Base-by-base conservation (phyloP, 805 yeast species). In the Grigorovia humatica region DNA sequence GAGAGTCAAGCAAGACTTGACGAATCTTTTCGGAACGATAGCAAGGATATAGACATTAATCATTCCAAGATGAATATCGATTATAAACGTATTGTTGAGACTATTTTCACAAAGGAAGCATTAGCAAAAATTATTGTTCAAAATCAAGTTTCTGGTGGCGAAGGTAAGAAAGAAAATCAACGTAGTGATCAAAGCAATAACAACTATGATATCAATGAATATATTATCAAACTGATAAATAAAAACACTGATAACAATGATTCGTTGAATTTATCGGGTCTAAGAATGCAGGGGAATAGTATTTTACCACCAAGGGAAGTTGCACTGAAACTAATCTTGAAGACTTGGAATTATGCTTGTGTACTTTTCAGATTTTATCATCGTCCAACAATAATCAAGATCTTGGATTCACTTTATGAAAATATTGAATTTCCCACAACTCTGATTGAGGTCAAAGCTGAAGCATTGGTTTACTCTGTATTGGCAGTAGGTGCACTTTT, bases 401-500 rank as follows among this genome's bases (percentile, higher is more conserved):
- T 85, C 57, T 71, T 88, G 29, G 90, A 85, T 57, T 79, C 85
- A 51, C 69, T 88, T 29, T 88, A 88, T 66, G 83, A 82, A 45
- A 75, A 86, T 9, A 89, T 85, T 59, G 78, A 78, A 52, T 84
- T 82, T 65, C 50, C 55, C 1, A 51, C 42, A 29, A 80, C 87
- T 2, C 82, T 83, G 56, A 76, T 84, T 53, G 95, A 87, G 63
- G 83, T 79, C 54, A 77, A 80, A 57, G 84, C 88, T 55, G 69
- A 87, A 49, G 95, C 96, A 0, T 74, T 89, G 54, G 81, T 88
- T 44, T 88, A 88, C 67, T 80, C 93, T 0, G 85, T 88, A n/a
- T 74, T 89, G 70, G 96, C 96, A 0, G 87, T 88, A 56, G 96
- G 96, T 15, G 86, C 88, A 3, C 70, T 88, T 41, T 87, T 89